phyloP scores from a whole-genome alignment of 257 asterid genomes.

The Echites panduratus region DNA sequence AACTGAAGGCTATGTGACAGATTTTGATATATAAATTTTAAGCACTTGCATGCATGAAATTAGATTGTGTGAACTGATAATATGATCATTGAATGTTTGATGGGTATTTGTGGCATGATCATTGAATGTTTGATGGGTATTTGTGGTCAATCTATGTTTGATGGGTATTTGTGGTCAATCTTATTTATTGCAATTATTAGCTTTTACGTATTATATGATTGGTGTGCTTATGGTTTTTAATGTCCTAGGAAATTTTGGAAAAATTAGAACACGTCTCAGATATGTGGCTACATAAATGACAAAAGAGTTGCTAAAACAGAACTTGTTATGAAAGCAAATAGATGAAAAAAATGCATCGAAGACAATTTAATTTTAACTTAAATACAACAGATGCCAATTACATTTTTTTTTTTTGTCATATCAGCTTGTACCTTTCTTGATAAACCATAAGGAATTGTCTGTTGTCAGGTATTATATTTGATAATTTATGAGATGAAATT shows the following conservation, averaged over 20 bases:
- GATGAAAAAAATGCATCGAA: neutral
- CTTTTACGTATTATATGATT: neutral
- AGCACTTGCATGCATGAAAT: neutral
- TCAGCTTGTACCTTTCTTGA: neutral
- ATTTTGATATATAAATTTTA: neutral
- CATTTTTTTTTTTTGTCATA: neutral
- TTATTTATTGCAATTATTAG: neutral
- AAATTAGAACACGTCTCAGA: neutral
- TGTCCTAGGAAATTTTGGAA: neutral
- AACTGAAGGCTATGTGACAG: neutral
- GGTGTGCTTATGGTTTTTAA: neutral
- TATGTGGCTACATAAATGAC: neutral
- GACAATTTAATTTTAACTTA: neutral
- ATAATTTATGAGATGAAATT: neutral
- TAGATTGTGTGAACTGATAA: neutral
- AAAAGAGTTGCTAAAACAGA: neutral
- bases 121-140: no score
- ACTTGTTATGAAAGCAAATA: neutral
- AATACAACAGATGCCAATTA: no score
- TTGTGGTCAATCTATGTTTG: no score
- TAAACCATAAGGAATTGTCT: neutral
- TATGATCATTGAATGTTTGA: no score
- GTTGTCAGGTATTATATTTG: neutral
- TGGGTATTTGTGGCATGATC: no score
- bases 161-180: neutral